phyloP scores from a whole-genome alignment of 1,284 basidiomycete genomes.

The Tilletia setariae region DNA sequence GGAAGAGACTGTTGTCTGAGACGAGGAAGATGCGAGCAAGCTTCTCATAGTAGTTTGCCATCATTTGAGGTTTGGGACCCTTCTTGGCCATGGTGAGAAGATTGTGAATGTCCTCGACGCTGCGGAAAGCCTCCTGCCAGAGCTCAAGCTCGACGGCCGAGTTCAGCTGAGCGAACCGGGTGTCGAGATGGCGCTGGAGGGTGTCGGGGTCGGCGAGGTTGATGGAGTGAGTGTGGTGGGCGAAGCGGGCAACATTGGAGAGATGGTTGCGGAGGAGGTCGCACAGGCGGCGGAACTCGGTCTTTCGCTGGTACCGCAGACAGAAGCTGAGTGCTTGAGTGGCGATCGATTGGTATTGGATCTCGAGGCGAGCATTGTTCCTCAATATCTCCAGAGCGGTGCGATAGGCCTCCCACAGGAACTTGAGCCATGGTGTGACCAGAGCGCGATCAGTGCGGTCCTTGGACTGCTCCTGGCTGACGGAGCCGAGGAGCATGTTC shows the following conservation, averaged over 20 bases:
- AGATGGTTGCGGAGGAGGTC: conserved; percentile 95
- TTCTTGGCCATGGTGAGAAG: conserved; percentile 86
- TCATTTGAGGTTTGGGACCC: conserved; percentile 85
- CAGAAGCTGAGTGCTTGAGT: conserved; percentile 98
- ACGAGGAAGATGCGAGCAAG: conserved; percentile 89
- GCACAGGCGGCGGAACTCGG: conserved; percentile 94
- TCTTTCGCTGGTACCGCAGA: conserved; percentile 86
- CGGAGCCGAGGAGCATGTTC: conserved; percentile 79
- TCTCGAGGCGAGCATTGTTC: conserved; percentile 90
- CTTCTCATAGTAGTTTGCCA: conserved; percentile 99
- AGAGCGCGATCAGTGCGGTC: conserved; percentile 92
- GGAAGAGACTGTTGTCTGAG: conserved; percentile 82
- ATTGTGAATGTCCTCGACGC: conserved; percentile 96
- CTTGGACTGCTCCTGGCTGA: conserved; percentile 85
- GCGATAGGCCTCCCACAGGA: conserved; percentile 96
- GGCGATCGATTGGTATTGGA: conserved; percentile 95
- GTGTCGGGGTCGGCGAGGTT: conserved; percentile 95
- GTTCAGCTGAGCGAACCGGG: conserved; percentile 94
- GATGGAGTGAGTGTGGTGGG: conserved; percentile 93
- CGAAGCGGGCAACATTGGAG: conserved; percentile 89
- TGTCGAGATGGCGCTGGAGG: conserved; percentile 94
- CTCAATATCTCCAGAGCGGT: conserved; percentile 94
- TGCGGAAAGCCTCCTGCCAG: conserved; percentile 99
- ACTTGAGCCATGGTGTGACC: conserved; percentile 96
- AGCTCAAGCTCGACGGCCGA: conserved; percentile 97